Evolutionary conservation across 2,329 filamentous ascomycete genomes (phyloP).

Genomic region (Fusarium drepaniforme): DNA sequence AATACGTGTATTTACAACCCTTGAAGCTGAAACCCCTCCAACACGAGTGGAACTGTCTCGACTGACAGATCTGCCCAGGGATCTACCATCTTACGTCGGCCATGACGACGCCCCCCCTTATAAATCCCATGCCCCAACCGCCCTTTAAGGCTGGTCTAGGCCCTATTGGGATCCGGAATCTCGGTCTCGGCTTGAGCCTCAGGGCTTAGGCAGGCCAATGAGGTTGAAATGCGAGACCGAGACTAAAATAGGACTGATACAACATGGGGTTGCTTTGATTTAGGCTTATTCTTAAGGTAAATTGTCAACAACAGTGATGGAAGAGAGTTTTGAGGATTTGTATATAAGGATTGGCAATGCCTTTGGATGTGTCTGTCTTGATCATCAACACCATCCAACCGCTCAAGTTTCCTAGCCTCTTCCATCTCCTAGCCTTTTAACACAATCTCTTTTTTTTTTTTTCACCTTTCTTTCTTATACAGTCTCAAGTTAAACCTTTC

Average conservation of each 20-base stretch:
- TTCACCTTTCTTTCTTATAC: not conserved
- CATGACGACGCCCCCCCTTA: conserved; percentile 1
- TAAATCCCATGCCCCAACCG: not conserved
- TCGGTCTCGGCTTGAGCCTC: not conserved
- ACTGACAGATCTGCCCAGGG: not conserved
- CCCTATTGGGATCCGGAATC: not conserved
- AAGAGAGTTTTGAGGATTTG: not conserved
- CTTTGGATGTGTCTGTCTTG: not conserved
- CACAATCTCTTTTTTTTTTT: not conserved
- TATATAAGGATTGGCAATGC: not conserved
- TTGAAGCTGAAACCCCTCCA: not conserved
- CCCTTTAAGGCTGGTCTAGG: not conserved
- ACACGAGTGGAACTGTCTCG: not conserved
- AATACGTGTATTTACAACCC: not conserved
- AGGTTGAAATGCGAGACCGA: not conserved
- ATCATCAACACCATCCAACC: not conserved
- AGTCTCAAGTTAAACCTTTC: not conserved
- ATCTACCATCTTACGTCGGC: not conserved
- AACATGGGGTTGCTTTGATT: not conserved
- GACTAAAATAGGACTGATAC: not conserved
- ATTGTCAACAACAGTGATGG: not conserved
- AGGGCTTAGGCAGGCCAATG: not conserved
- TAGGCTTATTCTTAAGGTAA: not conserved
- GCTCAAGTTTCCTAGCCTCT: not conserved
- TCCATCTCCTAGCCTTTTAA: not conserved